Conservation (phyloP, 805 yeast species). For the Zygosaccharomyces bisporus region DNA sequence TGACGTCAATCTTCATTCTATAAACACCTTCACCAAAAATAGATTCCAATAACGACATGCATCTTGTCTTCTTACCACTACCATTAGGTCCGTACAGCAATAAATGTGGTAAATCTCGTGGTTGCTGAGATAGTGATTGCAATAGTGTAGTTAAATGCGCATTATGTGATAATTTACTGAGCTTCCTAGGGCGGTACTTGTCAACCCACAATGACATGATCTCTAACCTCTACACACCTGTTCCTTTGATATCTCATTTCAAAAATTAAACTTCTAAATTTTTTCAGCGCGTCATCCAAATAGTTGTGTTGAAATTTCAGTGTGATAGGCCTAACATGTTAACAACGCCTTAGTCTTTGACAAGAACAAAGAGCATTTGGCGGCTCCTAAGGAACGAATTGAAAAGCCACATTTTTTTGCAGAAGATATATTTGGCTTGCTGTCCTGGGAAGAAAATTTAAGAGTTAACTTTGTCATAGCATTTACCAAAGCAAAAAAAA, state of each 20-base stretch:
- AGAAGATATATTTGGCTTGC: neutral
- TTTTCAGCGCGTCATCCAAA: slow-evolving; percentile 1
- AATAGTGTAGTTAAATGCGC: slow-evolving; percentile 59
- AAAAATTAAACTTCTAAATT: neutral
- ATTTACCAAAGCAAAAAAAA: no score
- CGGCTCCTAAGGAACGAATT: neutral
- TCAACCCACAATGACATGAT: slow-evolving; percentile 95
- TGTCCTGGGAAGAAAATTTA: neutral
- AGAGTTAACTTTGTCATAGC: neutral
- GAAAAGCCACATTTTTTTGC: neutral
- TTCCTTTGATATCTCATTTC: neutral
- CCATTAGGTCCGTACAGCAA: slow-evolving; percentile 95
- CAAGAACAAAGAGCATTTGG: neutral
- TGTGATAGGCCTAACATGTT: neutral
- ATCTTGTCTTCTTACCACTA: slow-evolving; percentile 94
- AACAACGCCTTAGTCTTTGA: neutral
- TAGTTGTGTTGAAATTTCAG: slow-evolving; percentile 5
- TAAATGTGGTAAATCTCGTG: slow-evolving; percentile 82
- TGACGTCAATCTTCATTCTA: slow-evolving; percentile 83
- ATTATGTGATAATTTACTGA: slow-evolving; percentile 66
- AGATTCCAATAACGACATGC: slow-evolving; percentile 70
- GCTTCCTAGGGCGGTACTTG: slow-evolving; percentile 74
- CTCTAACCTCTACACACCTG: slow-evolving; percentile 1
- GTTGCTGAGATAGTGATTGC: slow-evolving; percentile 40
- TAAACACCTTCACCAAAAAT: slow-evolving; percentile 81